A percentile compares a stretch with the other conserved stretches of the same genome.
phyloP scores from a whole-genome alignment of 2,329 filamentous ascomycete genomes.

The Xylariaceae sp. region DNA sequence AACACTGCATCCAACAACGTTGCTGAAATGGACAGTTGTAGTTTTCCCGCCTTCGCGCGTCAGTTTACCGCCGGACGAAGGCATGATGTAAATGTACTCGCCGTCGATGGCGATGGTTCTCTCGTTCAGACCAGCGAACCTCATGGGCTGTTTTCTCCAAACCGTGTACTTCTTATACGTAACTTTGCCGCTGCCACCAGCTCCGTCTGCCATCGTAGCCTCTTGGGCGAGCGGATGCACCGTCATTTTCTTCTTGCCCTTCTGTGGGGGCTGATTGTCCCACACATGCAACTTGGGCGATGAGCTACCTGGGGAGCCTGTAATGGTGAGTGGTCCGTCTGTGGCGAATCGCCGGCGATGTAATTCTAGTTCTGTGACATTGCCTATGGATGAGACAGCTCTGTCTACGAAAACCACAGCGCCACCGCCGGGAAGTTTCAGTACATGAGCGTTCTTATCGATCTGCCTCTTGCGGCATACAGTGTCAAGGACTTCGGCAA shows the following conservation, averaged over 20 bases:
- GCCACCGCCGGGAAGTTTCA: constrained; percentile 73
- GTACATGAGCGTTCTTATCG: constrained; percentile 75
- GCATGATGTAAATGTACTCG: constrained; percentile 85
- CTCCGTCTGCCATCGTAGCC: constrained; percentile 57
- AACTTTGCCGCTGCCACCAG: constrained; percentile 44
- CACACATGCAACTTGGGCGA: constrained; percentile 64
- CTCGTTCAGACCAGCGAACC: constrained; percentile 73
- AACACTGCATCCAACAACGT: constrained; percentile 79
- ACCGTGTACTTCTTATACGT: constrained; percentile 77
- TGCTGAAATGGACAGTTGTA: constrained; percentile 78
- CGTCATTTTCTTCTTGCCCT: constrained; percentile 56
- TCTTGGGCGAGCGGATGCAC: constrained; percentile 67
- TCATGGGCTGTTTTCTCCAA: constrained; percentile 79
- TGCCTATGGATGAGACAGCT: constrained; percentile 75
- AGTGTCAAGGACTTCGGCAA: constrained; percentile 76
- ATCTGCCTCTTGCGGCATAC: constrained; percentile 75
- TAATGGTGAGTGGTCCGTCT: constrained; percentile 67
- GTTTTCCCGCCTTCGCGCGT: constrained; percentile 66
- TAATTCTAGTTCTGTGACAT: constrained; percentile 72
- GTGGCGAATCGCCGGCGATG: constrained; percentile 72
- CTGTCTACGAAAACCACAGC: constrained; percentile 75
- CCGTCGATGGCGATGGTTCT: constrained; percentile 77
- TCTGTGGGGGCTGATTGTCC: constrained; percentile 43
- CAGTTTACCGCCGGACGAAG: constrained; percentile 63
- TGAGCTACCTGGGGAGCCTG: constrained; percentile 65